A percentile compares a stretch with the other conserved stretches of the same genome.
Evolutionary conservation across 2,329 filamentous ascomycete genomes (phyloP).

Genomic region (Stemphylium lycopersici): DNA sequence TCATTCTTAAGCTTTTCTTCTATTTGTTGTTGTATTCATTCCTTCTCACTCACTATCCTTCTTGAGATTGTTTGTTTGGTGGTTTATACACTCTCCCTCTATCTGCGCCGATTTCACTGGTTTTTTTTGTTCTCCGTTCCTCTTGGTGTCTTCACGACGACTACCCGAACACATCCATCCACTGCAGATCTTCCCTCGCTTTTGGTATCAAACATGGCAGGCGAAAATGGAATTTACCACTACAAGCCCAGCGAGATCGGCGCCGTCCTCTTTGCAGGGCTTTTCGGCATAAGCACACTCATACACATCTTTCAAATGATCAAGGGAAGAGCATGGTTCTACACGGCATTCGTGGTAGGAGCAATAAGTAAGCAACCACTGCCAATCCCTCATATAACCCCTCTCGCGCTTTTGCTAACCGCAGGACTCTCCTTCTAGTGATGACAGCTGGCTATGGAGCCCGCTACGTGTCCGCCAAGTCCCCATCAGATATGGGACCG

Average conservation of each 20-base stretch:
- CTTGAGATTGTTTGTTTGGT: too few relatives aligned
- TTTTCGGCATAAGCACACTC: slow-evolving; percentile 25
- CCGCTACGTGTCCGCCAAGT: slow-evolving; percentile 25
- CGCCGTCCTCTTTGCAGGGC: slow-evolving; percentile 15
- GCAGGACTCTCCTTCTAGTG: slow-evolving; percentile 11
- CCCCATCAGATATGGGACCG: slow-evolving; percentile 16
- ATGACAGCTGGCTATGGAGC: slow-evolving; percentile 27
- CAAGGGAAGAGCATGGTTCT: slow-evolving; percentile 30
- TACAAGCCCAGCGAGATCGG: slow-evolving; percentile 23
- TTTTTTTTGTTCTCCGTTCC: too few relatives aligned
- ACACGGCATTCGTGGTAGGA: slow-evolving; percentile 26
- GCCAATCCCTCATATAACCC: too few relatives aligned
- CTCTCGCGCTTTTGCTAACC: too few relatives aligned
- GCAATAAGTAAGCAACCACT: slow-evolving; percentile 13
- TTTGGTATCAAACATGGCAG: slow-evolving; percentile 11
- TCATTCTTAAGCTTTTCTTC: too few relatives aligned
- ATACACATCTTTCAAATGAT: slow-evolving; percentile 28
- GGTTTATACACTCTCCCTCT: too few relatives aligned
- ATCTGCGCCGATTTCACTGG: too few relatives aligned
- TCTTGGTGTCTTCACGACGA: too few relatives aligned
- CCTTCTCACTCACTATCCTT: too few relatives aligned
- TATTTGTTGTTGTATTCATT: too few relatives aligned
- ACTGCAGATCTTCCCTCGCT: too few relatives aligned
- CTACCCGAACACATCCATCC: too few relatives aligned
- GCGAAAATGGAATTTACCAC: slow-evolving; percentile 21